Conservation (phyloP, 2,329 filamentous ascomycete species). For the Raffaelea deltoideospora region DNA sequence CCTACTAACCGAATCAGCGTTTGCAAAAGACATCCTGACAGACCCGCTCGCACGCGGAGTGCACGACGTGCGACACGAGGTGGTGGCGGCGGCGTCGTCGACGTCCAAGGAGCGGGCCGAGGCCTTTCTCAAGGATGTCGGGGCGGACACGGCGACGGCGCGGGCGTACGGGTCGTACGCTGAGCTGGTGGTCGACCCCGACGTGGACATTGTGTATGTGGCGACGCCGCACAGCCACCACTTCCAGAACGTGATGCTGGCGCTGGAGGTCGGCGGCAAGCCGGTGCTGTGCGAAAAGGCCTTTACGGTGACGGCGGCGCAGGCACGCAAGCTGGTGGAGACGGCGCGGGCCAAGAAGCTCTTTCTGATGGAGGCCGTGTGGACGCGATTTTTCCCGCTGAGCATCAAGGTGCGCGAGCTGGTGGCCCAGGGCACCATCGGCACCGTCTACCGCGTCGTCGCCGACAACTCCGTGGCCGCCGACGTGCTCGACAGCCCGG, state of each 20-base stretch:
- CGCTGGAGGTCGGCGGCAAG: constrained; percentile 61
- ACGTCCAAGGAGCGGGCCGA: constrained; percentile 53
- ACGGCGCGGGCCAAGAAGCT: constrained; percentile 58
- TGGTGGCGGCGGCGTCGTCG: constrained; percentile 70
- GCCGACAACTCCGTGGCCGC: constrained; percentile 47
- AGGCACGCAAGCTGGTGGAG: constrained; percentile 56
- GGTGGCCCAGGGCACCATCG: constrained; percentile 37
- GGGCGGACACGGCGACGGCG: constrained; percentile 47
- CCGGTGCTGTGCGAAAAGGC: constrained; percentile 85
- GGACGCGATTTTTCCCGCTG: constrained; percentile 79
- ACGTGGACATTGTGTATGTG: constrained; percentile 77
- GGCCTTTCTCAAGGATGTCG: constrained; percentile 56
- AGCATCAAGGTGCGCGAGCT: constrained; percentile 61
- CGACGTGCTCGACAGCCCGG: constrained; percentile 23
- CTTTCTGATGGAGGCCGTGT: constrained; percentile 77
- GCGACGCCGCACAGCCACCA: constrained; percentile 87
- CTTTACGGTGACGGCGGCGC: constrained; percentile 68
- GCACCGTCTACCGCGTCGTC: constrained; percentile 44
- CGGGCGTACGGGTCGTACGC: constrained; percentile 72
- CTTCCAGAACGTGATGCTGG: constrained; percentile 82
- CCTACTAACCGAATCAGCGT: constrained; percentile 24
- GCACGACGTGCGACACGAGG: constrained; percentile 57
- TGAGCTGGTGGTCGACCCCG: constrained; percentile 62
- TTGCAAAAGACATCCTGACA: constrained; percentile 64
- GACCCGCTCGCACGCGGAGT: constrained; percentile 57